Conservation (phyloP, 192 early-diverging fungal genomes). For the Rhizophagus clarus region DNA sequence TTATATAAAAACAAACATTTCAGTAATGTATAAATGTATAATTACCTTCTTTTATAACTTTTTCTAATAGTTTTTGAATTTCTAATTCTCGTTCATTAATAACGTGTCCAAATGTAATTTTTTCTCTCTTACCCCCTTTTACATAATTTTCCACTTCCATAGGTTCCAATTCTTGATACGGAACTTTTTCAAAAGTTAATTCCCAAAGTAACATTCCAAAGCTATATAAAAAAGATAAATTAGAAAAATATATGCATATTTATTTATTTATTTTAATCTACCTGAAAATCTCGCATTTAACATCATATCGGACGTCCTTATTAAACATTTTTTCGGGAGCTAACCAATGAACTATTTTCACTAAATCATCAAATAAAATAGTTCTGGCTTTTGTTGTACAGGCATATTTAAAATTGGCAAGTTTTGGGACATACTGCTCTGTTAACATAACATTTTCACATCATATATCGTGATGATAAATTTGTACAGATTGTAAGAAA, state of each 20-base stretch:
- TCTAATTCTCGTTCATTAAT: neutral
- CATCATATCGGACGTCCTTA: neutral
- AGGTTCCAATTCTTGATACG: neutral
- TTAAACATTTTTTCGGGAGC: neutral
- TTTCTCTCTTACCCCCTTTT: neutral
- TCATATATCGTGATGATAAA: conserved; percentile 8
- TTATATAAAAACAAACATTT: neutral
- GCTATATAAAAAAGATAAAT: neutral
- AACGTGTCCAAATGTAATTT: neutral
- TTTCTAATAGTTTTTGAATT: neutral
- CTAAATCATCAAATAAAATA: neutral
- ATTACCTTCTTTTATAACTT: conserved; percentile 7
- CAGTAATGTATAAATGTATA: neutral
- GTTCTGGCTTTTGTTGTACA: neutral
- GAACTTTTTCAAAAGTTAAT: too few relatives aligned
- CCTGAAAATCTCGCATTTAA: conserved; percentile 26
- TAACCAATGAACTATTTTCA: conserved; percentile 8
- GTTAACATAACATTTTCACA: conserved; percentile 17
- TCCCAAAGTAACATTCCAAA: too few relatives aligned
- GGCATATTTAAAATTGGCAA: conserved; percentile 11
- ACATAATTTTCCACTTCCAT: neutral
- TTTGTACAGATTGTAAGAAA: neutral
- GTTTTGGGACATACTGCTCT: neutral
- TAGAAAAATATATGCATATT: neutral
- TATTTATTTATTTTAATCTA: neutral